Conservation (phyloP, 2,329 filamentous ascomycete genomes). For the Daldinia sp. region DNA sequence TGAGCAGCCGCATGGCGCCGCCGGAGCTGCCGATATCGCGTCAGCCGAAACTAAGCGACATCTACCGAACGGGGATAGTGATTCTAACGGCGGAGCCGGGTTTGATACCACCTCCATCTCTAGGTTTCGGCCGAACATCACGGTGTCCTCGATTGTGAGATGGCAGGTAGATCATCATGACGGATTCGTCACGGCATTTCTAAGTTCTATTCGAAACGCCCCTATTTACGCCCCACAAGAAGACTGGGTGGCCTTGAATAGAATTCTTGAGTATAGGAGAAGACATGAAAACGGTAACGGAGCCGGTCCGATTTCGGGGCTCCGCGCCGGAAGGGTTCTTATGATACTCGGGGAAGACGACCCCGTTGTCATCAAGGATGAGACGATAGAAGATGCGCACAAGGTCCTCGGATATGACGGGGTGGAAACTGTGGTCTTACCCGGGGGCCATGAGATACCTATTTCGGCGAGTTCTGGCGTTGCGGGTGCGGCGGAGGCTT, state of each 20-base stretch:
- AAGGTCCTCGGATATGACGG: constrained; percentile 64
- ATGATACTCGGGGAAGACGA: constrained; percentile 73
- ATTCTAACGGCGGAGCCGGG: constrained; percentile 48
- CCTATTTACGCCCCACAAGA: constrained; percentile 72
- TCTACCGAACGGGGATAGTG: constrained; percentile 46
- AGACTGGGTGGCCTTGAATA: constrained; percentile 67
- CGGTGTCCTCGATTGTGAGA: constrained; percentile 67
- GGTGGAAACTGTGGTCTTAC: constrained; percentile 63
- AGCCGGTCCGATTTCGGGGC: constrained; percentile 42
- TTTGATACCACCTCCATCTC: constrained; percentile 62
- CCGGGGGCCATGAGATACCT: constrained; percentile 75
- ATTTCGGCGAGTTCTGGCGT: constrained; percentile 68
- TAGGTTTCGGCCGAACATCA: constrained; percentile 58
- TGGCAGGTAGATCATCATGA: constrained; percentile 74
- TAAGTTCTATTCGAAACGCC: constrained; percentile 73
- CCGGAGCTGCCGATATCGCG: constrained; percentile 31
- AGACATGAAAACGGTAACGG: constrained; percentile 26
- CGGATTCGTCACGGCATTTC: constrained; percentile 75
- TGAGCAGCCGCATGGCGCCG: constrained; percentile 5
- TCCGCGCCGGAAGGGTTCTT: constrained; percentile 61
- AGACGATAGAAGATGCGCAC: constrained; percentile 68
- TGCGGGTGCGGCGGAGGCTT: constrained; percentile 51
- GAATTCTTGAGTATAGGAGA: constrained; percentile 52
- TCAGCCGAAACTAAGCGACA: constrained; percentile 38
- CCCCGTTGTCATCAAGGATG: constrained; percentile 70